Evolutionary conservation across 2,329 filamentous ascomycete species (phyloP), one percentile per base, ranked within the genome.

Genomic region (Dactylellina cionopaga): DNA sequence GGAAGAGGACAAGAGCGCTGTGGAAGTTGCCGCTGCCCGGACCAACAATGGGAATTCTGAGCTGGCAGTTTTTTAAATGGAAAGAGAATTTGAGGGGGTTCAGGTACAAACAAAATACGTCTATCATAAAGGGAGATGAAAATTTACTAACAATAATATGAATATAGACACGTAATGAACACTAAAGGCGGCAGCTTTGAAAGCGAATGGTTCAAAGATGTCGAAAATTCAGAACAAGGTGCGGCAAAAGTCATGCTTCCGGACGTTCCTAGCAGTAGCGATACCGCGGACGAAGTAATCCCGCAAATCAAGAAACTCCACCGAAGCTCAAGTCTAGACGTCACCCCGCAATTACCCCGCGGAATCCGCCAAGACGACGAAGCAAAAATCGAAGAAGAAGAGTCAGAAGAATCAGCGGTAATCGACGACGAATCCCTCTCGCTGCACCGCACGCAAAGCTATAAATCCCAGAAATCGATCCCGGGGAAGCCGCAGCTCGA

Each of bases 1-100:
- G 77, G 5, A 59, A 71, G n/a, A 66, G 74, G 11, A 89, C 89
- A 1, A 81, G 83, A 7, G 85, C 88, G 75, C 85, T 96, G 0
- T 88, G 87, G 80, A 83, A 88, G n/a, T 84, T 89, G n/a, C 90
- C 91, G 0, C 81, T 96, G 24, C 92, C 92, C 0, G 66, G 66
- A 4, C 66, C 58, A 10, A 71, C 66, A 10, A 13, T 71, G 11
- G 58, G 66, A n/a, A 39, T 63, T 15, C 43, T 71, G 11, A 71
- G 66, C 0, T 88, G 92, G 76, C 86, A 88, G 31, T 96, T 96
- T 79, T 89, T 85, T 82, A 90, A 91, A 72, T 96, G 92, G 91
- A 84, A 82, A 0, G 85, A 88, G 41, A 90, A 96, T 76, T 83
- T 93, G 9, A 84, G 89, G 76, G 83, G 87, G 62, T 92, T 88